Evolutionary conservation across 352 stramenopile genomes (phyloP).

Genomic region (Globisporangium splendens): DNA sequence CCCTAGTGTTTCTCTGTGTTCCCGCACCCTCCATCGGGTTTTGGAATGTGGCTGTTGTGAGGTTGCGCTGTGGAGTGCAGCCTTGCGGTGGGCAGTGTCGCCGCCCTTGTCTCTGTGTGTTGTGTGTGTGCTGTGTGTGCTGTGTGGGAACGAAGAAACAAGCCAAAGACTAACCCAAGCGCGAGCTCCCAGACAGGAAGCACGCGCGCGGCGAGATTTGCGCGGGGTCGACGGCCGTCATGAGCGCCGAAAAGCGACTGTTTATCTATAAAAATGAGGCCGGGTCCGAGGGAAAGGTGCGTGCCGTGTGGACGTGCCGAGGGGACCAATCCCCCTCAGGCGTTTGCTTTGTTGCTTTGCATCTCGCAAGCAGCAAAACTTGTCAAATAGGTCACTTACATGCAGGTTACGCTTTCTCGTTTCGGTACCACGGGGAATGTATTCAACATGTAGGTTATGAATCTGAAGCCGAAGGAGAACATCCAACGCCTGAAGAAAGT

Average conservation of each 20-base stretch:
- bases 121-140: neutral
- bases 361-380: too few species aligned
- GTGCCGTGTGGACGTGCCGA: neutral
- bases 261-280: conserved; percentile 88
- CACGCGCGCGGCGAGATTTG: neutral
- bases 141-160: neutral
- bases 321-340: neutral
- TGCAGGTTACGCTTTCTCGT: neutral
- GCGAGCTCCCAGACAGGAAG: neutral
- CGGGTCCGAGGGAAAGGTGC: conserved; percentile 74
- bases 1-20: neutral
- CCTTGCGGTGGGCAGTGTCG: neutral
- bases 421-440: neutral
- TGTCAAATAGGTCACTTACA: too few species aligned
- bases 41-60: neutral
- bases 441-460: conserved; percentile 54
- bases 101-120: neutral
- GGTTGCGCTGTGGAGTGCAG: neutral
- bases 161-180: neutral
- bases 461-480: conserved; percentile 66
- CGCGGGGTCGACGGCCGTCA: conserved; percentile 10
- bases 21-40: neutral
- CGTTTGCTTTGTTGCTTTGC: neutral
- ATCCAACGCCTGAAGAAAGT: conserved; percentile 77
- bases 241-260: conserved; percentile 77